Base-by-base conservation (phyloP, 371 early-diverging fungal genomes). In the Saksenaea oblongispora region DNA sequence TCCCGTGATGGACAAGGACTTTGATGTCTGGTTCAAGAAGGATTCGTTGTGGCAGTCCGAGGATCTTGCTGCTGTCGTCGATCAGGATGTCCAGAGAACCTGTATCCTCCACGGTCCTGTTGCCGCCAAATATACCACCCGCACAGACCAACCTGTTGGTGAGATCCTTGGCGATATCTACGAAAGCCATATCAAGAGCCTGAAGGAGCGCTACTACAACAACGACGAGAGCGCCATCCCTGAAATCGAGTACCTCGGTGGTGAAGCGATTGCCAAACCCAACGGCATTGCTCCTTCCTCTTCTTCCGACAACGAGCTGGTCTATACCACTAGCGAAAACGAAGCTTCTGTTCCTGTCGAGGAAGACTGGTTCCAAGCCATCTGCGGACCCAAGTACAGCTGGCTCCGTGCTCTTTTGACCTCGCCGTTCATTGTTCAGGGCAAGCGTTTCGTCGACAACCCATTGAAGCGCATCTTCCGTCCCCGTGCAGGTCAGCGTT, bases 11-110 rank as follows among this genome's bases (percentile, higher is more conserved):
- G 96, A 96, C 74, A 93, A 92, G 81, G 91, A 93, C 73, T 95
- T 98, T 75, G 94, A 94, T 73, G 84, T 89, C 54, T 93, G 95
- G 94, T 89, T 96, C 84, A 96, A 96, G 88, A 97, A 97, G 89
- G 98, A 97, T 76, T 93, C 93, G 34, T 83, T 96, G 58, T 96
- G 98, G 96, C 98, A 97, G 78, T 85, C 93, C 8, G 98, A 97
- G 78, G 93, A 95, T 64, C 75, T 96, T 14, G 90, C 90, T 54
- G 95, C 98, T 31, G 92, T 97, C 54, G 91, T 92, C 1, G 96
- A 84, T 64, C 91, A 93, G 74, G 98, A 97, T 76, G 91, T 93
- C 22, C 89, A 89, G 64, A 88, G 98, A 70, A 93, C 93, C n/a
- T 93, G 93, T 78, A 95, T 97, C 66, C 83, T 96, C 58, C 98